Evolutionary conservation across 2,329 filamentous ascomycete species (phyloP), one percentile per base, ranked within the genome.

Genomic region (Cladophialophora exuberans): DNA sequence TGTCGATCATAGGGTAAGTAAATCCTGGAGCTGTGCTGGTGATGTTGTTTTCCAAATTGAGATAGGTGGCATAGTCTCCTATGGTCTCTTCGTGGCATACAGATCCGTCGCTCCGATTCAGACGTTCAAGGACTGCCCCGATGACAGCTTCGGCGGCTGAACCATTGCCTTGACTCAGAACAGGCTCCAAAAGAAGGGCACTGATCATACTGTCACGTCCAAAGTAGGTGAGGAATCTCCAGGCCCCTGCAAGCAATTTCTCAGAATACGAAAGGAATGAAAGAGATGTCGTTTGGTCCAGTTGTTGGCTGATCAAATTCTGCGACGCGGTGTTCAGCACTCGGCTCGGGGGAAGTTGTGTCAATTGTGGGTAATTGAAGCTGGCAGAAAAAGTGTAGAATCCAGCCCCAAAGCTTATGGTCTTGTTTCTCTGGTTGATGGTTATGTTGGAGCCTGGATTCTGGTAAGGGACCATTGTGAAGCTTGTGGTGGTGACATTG

Each of bases 211-310:
- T 83, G 63, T 88, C 84, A 9, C 84, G 77, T 0, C 83, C 84
- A 68, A 87, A 87, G 63, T 87, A 87, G 0, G 84, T 87, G 39
- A 87, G 67, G 61, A 86, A 87, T 1, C 83, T 72, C 84, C 83
- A 87, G 3, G 81, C 83, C 9, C 84, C 84, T 1, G 85, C 84
- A 2, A 85, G 72, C 0, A 87, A 72, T 60, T 87, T 87, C 26
- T 82, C 73, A 0, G 75, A 80, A 60, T 86, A 87, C 0, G 84
- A 86, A 3, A 87, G 70, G 67, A 87, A 87, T 0, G 83, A 81
- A 0, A 87, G 69, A 0, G 83, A 82, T 0, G 73, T 73, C 1
- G 78, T 75, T 49, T 82, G 74, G 33, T 75, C 76, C 0, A 74
- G 68, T 25, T 77, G 69, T 39, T 80, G 67, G 0, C 67, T 57